Conservation (phyloP, 441 rosid genomes). For the Biscutella laevigata region DNA sequence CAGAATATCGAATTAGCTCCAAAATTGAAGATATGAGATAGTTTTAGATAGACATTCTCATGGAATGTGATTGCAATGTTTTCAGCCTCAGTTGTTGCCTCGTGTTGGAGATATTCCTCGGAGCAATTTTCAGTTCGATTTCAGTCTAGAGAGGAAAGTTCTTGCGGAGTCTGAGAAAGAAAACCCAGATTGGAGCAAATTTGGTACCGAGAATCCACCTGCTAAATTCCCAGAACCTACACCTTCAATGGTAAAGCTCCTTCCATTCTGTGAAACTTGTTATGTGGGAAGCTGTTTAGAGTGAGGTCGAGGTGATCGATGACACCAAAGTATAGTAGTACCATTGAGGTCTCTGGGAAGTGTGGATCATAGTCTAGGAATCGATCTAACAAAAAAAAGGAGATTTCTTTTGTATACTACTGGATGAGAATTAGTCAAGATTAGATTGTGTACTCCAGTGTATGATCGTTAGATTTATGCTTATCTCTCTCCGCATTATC, state of each 20-base stretch:
- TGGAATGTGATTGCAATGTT: slow-evolving; percentile 13
- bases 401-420: neutral
- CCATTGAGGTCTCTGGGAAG: neutral
- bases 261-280: neutral
- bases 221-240: slow-evolving; percentile 38
- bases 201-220: slow-evolving; percentile 55
- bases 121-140: slow-evolving; percentile 77
- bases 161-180: slow-evolving; percentile 73
- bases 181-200: slow-evolving; percentile 59
- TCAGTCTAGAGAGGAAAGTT: slow-evolving; percentile 62
- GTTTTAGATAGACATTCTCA: neutral
- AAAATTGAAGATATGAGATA: neutral
- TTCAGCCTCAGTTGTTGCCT: slow-evolving; percentile 64
- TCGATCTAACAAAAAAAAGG: no score
- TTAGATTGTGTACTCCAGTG: neutral
- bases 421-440: neutral
- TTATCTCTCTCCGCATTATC: neutral
- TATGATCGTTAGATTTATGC: neutral
- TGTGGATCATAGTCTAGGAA: neutral
- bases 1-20: no score
- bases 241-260: slow-evolving; percentile 41
- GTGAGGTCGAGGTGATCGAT: neutral
- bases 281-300: neutral
- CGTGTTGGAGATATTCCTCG: slow-evolving; percentile 63
- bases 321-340: neutral